Evolutionary conservation across 441 rosid genomes (phyloP).

Genomic region (Pelargonium myrrhifolium): DNA sequence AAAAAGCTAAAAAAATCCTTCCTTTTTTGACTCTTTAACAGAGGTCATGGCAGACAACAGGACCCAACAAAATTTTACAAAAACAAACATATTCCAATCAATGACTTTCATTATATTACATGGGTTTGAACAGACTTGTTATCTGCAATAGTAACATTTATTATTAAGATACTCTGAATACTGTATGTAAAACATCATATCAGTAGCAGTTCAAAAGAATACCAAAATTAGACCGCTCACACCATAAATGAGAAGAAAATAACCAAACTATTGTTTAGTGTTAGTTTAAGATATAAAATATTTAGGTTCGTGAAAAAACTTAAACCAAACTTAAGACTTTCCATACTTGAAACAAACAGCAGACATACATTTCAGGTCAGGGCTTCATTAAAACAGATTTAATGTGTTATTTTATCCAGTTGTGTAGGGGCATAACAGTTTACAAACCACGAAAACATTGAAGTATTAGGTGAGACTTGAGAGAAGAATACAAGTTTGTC

Average conservation of each 20-base stretch:
- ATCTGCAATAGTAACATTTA: constrained; percentile 1
- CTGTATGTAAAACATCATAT: background rate
- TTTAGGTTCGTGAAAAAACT: background rate
- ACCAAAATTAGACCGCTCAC: background rate
- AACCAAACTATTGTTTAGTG: constrained; percentile 1
- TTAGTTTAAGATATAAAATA: background rate
- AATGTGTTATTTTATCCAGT: background rate
- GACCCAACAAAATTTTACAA: background rate
- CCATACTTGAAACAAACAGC: background rate
- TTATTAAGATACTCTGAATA: background rate
- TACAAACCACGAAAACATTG: background rate
- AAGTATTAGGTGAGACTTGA: background rate
- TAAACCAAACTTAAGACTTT: background rate
- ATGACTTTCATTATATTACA: background rate
- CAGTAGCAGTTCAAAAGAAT: constrained; percentile 1
- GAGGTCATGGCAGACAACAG: background rate
- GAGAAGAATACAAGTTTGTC: background rate
- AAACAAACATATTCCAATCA: background rate
- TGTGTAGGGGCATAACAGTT: background rate
- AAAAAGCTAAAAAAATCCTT: background rate
- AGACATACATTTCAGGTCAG: background rate
- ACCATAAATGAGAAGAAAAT: background rate
- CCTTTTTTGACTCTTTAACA: constrained; percentile 4
- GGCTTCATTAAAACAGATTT: background rate
- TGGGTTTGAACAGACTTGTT: background rate